Base-by-base conservation (phyloP, 371 early-diverging fungal species). In the Mucor piriformis region DNA sequence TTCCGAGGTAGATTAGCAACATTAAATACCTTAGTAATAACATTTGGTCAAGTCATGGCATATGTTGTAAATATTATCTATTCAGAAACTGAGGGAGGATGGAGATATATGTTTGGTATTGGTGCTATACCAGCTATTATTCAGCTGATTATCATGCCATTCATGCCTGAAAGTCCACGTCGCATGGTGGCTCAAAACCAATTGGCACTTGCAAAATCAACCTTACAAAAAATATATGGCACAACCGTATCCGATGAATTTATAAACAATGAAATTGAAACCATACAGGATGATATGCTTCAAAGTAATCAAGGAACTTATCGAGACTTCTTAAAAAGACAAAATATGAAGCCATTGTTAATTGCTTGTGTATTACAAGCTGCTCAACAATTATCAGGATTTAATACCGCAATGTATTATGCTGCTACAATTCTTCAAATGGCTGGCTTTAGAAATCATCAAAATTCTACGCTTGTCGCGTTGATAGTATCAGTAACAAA, bases 391-490 rank as follows among this genome's bases (percentile, higher is more conserved):
- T 66, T 88, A 1, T 81, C 74, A 23, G 87, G 87, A 37, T 85
- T 88, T 69, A 87, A 88, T 59, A 81, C 84, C 0, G 86, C 84
- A 34, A 88, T 87, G 84, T 88, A 87, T 54, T 88, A 86, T 63
- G 84, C 86, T 23, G 85, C 84, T 1, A 84, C 85, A 6, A 83
- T 87, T 38, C 57, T 88, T 23, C 75, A 78, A 54, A 88, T 84
- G 84, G 79, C 87, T 5, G 85, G 88, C 0, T 86, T 87, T 57
- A 73, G 77, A 21, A 70, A 67, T 44, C 74, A 77, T 8, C 65
- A 76, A 47, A 77, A 75, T 6, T 86, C 87, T 0, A 83, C 85
- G 0, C 64, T 74, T 29, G 79, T 85, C 5, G 84, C 88, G 15
- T 64, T 88, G n/a, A 65, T 85, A 13, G 83, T 87, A n/a, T 74